Evolutionary conservation across 2,329 filamentous ascomycete genomes (phyloP).

Genomic region (Claviceps spartinae): DNA sequence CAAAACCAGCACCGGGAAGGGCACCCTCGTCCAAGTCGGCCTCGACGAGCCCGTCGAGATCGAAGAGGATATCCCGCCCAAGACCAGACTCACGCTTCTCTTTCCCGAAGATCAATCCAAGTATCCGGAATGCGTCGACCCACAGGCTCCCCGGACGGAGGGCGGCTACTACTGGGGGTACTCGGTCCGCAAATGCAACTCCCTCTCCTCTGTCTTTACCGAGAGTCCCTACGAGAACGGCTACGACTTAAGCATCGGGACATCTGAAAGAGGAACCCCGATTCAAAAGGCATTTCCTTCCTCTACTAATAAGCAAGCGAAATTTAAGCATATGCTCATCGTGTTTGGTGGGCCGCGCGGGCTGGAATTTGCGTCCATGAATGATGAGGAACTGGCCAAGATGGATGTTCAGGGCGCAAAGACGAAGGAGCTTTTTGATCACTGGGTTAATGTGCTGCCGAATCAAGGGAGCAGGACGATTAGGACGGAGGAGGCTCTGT

Average conservation of each 20-base stretch:
- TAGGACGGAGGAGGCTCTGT: conserved; percentile 70
- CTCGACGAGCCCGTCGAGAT: conserved; percentile 43
- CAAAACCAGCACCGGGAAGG: conserved; percentile 24
- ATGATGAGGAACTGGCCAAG: conserved; percentile 38
- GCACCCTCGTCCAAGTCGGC: conserved; percentile 46
- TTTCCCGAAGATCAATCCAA: conserved; percentile 29
- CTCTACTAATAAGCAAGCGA: conserved; percentile 19
- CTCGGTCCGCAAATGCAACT: conserved; percentile 49
- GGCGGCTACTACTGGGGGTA: conserved; percentile 83
- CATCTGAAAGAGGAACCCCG: conserved; percentile 59
- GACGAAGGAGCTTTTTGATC: conserved; percentile 62
- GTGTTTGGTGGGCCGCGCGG: conserved; percentile 74
- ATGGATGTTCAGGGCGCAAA: conserved; percentile 51
- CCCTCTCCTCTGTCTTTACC: conserved; percentile 62
- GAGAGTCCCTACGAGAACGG: conserved; percentile 62
- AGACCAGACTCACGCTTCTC: conserved; percentile 63
- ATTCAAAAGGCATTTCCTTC: conserved; percentile 31
- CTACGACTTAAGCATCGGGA: conserved; percentile 74
- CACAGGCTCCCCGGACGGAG: conserved; percentile 56
- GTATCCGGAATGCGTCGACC: conserved; percentile 47
- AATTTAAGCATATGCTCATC: conserved; percentile 59
- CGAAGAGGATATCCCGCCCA: conserved; percentile 47
- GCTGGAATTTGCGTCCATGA: conserved; percentile 59
- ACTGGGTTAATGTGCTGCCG: conserved; percentile 71
- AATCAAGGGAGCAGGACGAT: conserved; percentile 73